phyloP scores from a whole-genome alignment of 768 basidiomycete species.

The Exsudoporus frostii region DNA sequence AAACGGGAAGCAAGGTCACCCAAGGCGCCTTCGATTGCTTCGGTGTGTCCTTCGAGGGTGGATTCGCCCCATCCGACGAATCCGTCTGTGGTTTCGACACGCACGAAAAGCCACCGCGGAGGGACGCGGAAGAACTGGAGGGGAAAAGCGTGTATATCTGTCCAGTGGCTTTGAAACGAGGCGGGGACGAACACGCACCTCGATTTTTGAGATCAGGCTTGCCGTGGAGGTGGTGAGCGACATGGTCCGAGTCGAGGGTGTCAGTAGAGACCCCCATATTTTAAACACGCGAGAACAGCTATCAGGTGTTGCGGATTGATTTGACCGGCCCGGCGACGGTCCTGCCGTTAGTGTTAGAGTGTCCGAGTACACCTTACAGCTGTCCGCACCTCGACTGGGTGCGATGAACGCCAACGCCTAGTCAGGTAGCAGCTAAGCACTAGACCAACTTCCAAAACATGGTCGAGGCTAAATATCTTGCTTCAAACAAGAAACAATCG shows the following conservation, averaged over 20 bases:
- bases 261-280: background rate
- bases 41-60: slow-evolving; percentile 69
- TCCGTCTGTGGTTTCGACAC: slow-evolving; percentile 61
- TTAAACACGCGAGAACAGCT: background rate
- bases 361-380: too few species aligned
- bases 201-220: slow-evolving; percentile 29
- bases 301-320: background rate
- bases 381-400: too few species aligned
- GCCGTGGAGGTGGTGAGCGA: slow-evolving; percentile 12
- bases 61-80: slow-evolving; percentile 74
- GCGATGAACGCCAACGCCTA: too few species aligned
- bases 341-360: too few species aligned
- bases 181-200: slow-evolving; percentile 2
- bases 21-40: slow-evolving; percentile 69
- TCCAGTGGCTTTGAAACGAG: too few species aligned
- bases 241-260: slow-evolving; percentile 1
- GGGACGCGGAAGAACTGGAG: slow-evolving; percentile 60
- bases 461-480: too few species aligned
- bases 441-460: too few species aligned
- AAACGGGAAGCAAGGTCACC: slow-evolving; percentile 58
- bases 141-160: background rate
- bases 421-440: too few species aligned
- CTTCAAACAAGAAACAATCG: too few species aligned
- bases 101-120: slow-evolving; percentile 71
- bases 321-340: background rate